Evolutionary conservation across 805 yeast species (phyloP), one percentile per base, ranked within the genome.

Genomic region (Candida lessepsii): DNA sequence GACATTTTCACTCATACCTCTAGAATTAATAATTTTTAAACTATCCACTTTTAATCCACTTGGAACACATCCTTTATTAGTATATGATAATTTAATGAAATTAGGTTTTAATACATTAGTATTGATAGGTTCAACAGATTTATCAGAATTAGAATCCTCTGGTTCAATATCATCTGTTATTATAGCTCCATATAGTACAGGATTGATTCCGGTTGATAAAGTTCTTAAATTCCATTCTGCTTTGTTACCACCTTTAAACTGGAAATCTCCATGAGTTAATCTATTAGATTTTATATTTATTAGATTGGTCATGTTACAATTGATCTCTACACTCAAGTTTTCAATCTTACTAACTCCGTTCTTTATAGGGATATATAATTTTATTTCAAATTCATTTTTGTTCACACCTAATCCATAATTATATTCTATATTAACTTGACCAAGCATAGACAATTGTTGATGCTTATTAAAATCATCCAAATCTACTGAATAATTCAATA

Each of bases 191-290:
- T 86, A 68, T 10, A 90, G 65, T 0, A 82, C 62, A 0, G 95
- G 88, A 34, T 70, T 74, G 45, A 80, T 69, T 0, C 96, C 96
- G 2, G 82, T 67, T 1, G 80, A 64, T 6, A 80, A 60, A 20
- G 68, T 65, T 19, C 54, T 73, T 48, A 88, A 73, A 5, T 75
- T 67, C 96, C 96, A 87, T 46, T 73, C 78, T n/a, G 78, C 81
- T 25, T 54, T 57, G 0, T 80, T 78, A 4, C 67, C 59, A 2
- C 76, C 73, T 33, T 73, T 71, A 33, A 71, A 71, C 36, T 73
- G 75, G 49, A 85, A 76, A 52, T 88, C 90, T 5, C 97, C 97
- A 41, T 82, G 82, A 0, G 96, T 82, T 26, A 79, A 65, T 45
- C 95, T 65, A 36, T 78, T 58, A 2, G 81, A 70, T 48, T 80